Conservation (phyloP, 495 filamentous ascomycete species). For the Terfezia claveryi region DNA sequence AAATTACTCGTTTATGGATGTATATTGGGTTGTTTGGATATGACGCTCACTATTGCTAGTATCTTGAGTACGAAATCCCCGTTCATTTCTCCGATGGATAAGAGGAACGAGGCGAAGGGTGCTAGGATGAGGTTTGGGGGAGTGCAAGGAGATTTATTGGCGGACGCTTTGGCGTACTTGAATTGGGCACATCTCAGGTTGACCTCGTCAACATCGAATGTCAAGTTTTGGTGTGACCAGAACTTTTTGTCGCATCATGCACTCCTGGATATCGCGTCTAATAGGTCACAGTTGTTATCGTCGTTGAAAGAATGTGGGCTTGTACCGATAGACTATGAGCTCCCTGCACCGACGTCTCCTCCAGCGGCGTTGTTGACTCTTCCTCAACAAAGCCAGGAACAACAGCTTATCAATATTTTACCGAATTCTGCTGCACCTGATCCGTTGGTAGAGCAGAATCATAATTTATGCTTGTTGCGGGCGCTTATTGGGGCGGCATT, state of each 20-base stretch:
- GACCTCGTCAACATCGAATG: constrained; percentile 33
- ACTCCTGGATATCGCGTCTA: constrained; percentile 68
- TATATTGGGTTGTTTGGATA: constrained; percentile 75
- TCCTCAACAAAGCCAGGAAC: background rate
- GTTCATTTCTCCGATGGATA: constrained; percentile 60
- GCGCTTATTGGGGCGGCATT: constrained; percentile 81
- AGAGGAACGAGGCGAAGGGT: constrained; percentile 53
- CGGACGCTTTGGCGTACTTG: constrained; percentile 63
- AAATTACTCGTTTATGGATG: constrained; percentile 93
- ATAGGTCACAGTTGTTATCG: constrained; percentile 61
- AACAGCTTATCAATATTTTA: background rate
- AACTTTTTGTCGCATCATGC: constrained; percentile 74
- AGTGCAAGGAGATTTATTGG: constrained; percentile 68
- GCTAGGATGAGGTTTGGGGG: constrained; percentile 49
- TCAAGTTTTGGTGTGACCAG: constrained; percentile 52
- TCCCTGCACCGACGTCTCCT: constrained; percentile 5
- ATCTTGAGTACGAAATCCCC: constrained; percentile 70
- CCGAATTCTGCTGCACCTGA: background rate
- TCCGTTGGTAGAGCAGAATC: too few species aligned
- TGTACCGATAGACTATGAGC: constrained; percentile 26
- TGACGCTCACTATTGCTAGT: constrained; percentile 71
- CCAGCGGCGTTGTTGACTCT: background rate
- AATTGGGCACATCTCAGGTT: constrained; percentile 47
- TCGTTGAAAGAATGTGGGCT: constrained; percentile 74
- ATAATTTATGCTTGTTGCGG: constrained; percentile 35